phyloP scores from a whole-genome alignment of 441 rosid species.

The Adansonia gregorii region DNA sequence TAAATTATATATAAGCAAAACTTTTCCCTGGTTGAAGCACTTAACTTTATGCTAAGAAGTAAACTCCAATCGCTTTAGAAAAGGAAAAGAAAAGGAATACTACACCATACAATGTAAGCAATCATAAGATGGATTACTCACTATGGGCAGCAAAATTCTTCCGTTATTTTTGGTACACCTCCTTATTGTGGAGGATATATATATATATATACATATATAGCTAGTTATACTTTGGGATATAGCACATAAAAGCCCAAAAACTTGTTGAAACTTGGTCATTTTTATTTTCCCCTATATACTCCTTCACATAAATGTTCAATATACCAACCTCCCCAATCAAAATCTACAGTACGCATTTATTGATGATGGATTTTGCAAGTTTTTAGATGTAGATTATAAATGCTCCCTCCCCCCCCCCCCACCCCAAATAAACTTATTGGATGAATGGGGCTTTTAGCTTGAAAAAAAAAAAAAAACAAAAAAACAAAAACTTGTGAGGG shows the following conservation, averaged over 20 bases:
- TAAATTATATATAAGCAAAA: no score
- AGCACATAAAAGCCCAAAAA: no score
- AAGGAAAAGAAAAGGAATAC: background rate
- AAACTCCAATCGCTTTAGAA: background rate
- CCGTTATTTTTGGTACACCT: no score
- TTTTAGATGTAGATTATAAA: conserved; percentile 7
- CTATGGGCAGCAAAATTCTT: background rate
- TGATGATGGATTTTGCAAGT: background rate
- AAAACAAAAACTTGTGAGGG: conserved; percentile 18
- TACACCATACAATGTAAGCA: no score
- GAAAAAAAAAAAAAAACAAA: conserved; percentile 6
- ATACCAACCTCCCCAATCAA: background rate
- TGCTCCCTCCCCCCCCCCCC: background rate
- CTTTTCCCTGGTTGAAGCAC: no score
- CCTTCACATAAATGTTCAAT: no score
- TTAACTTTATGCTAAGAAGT: no score
- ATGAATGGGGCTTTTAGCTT: background rate
- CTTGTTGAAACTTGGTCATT: no score
- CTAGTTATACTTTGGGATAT: no score
- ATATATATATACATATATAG: no score
- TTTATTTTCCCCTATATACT: no score
- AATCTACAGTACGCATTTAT: background rate
- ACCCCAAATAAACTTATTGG: conserved; percentile 18
- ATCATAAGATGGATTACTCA: background rate
- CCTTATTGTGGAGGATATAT: no score